phyloP scores from a whole-genome alignment of 169 alveolate genomes.

The Eimeria necatrix region DNA sequence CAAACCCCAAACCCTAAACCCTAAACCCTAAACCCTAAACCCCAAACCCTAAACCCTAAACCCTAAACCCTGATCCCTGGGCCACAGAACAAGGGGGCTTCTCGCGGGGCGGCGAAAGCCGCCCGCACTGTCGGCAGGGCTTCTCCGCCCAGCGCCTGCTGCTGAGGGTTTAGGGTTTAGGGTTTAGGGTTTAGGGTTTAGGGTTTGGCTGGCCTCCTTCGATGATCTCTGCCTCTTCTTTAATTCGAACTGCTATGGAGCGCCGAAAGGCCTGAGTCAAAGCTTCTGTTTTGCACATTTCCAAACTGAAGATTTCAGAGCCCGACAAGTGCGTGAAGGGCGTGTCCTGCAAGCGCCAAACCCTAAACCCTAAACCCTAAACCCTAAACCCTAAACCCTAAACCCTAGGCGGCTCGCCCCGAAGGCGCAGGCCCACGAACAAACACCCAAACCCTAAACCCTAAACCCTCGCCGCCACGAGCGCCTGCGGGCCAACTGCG shows the following conservation, averaged over 20 bases:
- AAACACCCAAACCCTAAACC: not conserved
- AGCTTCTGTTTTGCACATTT: conserved; percentile 98
- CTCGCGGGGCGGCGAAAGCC: too few species aligned
- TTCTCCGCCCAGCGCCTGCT: too few species aligned
- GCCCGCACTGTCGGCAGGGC: too few species aligned
- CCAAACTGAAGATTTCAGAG: conserved; percentile 98
- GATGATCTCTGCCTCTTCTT: conserved; percentile 99
- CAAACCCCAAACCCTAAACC: too few species aligned
- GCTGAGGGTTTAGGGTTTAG: too few species aligned
- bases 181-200: not conserved
- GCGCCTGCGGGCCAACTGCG: too few species aligned
- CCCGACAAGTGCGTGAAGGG: conserved; percentile 99
- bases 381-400: conserved; percentile 15
- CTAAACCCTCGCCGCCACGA: not conserved
- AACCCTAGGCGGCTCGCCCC: not conserved
- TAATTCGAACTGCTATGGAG: conserved; percentile 98
- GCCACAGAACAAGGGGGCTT: not conserved
- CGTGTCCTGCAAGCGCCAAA: conserved; percentile 89
- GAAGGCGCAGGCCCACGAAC: too few species aligned
- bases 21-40: not conserved
- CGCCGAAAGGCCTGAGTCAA: conserved; percentile 97
- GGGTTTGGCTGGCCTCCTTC: conserved; percentile 96
- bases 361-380: conserved; percentile 43
- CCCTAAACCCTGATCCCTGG: too few species aligned
- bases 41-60: too few species aligned